These are phyloP conservation scores for Diplodia sapinea DNA, from an alignment of 2,329 filamentous ascomycete genomes.

Conservation along the genomic window DNA sequence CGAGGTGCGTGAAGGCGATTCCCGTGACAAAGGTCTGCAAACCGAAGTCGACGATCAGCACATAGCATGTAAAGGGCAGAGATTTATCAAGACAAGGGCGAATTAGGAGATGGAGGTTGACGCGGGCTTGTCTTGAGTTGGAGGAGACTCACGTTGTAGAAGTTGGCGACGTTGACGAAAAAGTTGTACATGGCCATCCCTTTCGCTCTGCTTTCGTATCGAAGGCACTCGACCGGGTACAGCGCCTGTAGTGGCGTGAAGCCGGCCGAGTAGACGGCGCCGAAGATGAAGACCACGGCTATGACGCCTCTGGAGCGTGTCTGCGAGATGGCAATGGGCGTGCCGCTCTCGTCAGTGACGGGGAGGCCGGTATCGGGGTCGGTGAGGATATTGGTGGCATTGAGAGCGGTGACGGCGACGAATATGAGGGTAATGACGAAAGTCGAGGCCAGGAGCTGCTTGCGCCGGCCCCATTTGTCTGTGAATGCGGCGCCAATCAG, in stretches of 20 bases:
- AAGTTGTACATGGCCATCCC: constrained; percentile 57
- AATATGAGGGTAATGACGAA: constrained; percentile 50
- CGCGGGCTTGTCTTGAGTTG: no score
- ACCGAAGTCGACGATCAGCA: not conserved
- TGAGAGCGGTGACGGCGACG: constrained; percentile 51
- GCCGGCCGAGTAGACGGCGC: constrained; percentile 42
- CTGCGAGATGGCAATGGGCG: not conserved
- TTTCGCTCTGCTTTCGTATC: constrained; percentile 56
- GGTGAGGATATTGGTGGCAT: constrained; percentile 45
- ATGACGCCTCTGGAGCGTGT: constrained; percentile 21
- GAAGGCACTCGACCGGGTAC: constrained; percentile 57
- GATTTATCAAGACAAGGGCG: no score
- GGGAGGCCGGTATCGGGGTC: constrained; percentile 7
- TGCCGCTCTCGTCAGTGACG: constrained; percentile 1
- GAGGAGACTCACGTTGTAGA: constrained; percentile 45
- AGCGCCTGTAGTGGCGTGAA: constrained; percentile 53
- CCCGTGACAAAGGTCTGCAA: constrained; percentile 51
- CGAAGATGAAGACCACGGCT: constrained; percentile 43
- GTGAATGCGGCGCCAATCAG: constrained; percentile 55
- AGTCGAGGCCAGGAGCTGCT: constrained; percentile 53
- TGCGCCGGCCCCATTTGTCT: constrained; percentile 55
- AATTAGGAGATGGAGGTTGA: no score
- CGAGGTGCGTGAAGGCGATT: constrained; percentile 46
- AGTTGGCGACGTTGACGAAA: constrained; percentile 53
- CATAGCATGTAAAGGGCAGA: no score